These are phyloP conservation scores for Vachellia collinsii DNA, from an alignment of 306 rosid genomes.

Conservation along the genomic window DNA sequence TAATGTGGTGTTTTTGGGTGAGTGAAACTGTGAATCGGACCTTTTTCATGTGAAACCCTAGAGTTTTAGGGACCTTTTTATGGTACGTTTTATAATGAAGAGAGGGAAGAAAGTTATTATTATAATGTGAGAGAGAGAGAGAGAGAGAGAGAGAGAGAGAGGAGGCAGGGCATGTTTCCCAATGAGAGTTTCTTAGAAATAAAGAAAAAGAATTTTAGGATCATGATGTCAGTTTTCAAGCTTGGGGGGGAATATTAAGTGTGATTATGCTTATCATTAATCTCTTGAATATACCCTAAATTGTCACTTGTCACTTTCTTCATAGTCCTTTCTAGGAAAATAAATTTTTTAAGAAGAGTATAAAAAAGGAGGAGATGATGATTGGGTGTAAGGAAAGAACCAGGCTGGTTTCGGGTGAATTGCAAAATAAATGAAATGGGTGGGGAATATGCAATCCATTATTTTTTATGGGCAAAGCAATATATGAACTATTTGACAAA, in stretches of 20 bases:
- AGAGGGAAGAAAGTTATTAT: conserved; percentile 33
- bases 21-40: conserved; percentile 29
- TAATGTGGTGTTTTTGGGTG: conserved; percentile 35
- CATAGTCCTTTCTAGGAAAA: conserved; percentile 2
- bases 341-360: not conserved
- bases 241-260: conserved; percentile 41
- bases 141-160: conserved; percentile 14
- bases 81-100: conserved; percentile 38
- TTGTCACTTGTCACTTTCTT: conserved; percentile 35
- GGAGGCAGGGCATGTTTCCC: conserved; percentile 27
- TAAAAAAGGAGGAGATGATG: conserved; percentile 41
- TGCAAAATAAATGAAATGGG: conserved; percentile 61
- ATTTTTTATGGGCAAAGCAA: conserved; percentile 69
- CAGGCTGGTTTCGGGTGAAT: conserved; percentile 65
- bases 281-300: conserved; percentile 31
- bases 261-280: conserved; percentile 41
- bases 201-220: conserved; percentile 42
- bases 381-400: conserved; percentile 63
- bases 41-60: conserved; percentile 43
- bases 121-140: not conserved
- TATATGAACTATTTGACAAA: conserved; percentile 36
- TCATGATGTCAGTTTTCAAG: conserved; percentile 61
- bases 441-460: conserved; percentile 69
- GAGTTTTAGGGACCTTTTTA: conserved; percentile 43
- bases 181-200: conserved; percentile 50